Evolutionary conservation across 164 flowering plant genomes (phyloP).

Genomic region (Kingdonia uniflora): DNA sequence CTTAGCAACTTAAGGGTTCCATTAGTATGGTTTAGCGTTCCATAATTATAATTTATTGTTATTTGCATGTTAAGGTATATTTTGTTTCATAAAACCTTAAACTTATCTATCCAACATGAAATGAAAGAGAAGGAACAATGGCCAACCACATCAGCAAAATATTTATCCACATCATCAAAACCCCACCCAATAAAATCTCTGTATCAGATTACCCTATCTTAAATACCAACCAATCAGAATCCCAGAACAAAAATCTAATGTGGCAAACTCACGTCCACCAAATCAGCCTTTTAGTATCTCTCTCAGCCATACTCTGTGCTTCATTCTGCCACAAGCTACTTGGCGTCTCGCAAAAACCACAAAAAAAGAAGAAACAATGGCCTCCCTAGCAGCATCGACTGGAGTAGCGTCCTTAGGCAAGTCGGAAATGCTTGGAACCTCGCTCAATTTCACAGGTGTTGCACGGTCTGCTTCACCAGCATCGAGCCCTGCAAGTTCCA

Average conservation of each 20-base stretch:
- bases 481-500: constrained; percentile 39
- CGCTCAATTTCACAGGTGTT: constrained; percentile 32
- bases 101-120: too few species aligned
- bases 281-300: constrained; percentile 35
- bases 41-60: too few species aligned
- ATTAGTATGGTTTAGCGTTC: too few species aligned
- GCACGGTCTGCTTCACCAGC: constrained; percentile 38
- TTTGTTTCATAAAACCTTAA: too few species aligned
- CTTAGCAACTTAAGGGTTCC: too few species aligned
- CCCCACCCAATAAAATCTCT: constrained; percentile 8
- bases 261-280: constrained; percentile 60
- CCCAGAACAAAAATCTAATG: constrained; percentile 25
- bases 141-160: constrained; percentile 11
- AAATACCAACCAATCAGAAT: constrained; percentile 13
- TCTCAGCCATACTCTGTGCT: constrained; percentile 1
- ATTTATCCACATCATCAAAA: constrained; percentile 7
- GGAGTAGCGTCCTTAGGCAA: constrained; percentile 28
- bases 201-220: constrained; percentile 14
- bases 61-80: not conserved
- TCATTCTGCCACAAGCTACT: not conserved
- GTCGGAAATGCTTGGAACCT: constrained; percentile 66
- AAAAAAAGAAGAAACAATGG: constrained; percentile 30
- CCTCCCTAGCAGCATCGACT: constrained; percentile 62
- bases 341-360: not conserved
- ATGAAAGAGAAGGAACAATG: not conserved